phyloP scores from a whole-genome alignment of 768 basidiomycete genomes.

The Leccinellum rugosiceps region DNA sequence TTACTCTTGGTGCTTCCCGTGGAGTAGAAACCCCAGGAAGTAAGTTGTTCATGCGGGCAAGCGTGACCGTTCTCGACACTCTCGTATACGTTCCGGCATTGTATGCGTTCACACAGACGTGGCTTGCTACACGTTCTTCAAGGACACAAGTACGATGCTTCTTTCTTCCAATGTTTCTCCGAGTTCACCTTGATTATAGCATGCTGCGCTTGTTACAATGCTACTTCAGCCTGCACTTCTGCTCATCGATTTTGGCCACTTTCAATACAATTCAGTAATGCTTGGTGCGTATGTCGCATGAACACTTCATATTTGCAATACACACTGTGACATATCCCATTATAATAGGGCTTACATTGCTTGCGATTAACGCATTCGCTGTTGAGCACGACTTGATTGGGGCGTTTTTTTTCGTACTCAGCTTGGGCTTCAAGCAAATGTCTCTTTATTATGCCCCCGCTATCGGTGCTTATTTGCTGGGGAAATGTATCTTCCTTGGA shows the following conservation, averaged over 20 bases:
- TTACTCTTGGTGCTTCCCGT: constrained; percentile 64
- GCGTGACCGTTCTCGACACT: constrained; percentile 66
- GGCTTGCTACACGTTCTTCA: constrained; percentile 67
- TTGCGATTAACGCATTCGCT: constrained; percentile 69
- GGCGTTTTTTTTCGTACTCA: constrained; percentile 77
- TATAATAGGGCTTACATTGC: constrained; percentile 58
- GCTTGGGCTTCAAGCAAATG: constrained; percentile 95
- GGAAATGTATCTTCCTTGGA: constrained; percentile 87
- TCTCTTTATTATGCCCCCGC: constrained; percentile 91
- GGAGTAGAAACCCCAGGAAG: constrained; percentile 66
- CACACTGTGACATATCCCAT: not conserved
- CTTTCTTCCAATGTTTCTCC: not conserved
- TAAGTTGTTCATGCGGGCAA: constrained; percentile 78
- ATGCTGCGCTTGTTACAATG: constrained; percentile 65
- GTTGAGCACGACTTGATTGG: constrained; percentile 68
- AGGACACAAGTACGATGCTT: constrained; percentile 65
- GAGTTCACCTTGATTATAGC: constrained; percentile 7
- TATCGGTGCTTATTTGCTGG: constrained; percentile 85
- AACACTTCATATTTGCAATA: not conserved
- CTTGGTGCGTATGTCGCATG: constrained; percentile 55
- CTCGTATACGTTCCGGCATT: constrained; percentile 76
- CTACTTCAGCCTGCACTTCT: constrained; percentile 82
- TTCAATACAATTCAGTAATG: constrained; percentile 95
- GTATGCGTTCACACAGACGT: constrained; percentile 58
- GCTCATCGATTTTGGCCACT: constrained; percentile 89